These are phyloP conservation scores for Phytophthora europaea DNA, from an alignment of 352 stramenopile genomes.

Conservation along the genomic window DNA sequence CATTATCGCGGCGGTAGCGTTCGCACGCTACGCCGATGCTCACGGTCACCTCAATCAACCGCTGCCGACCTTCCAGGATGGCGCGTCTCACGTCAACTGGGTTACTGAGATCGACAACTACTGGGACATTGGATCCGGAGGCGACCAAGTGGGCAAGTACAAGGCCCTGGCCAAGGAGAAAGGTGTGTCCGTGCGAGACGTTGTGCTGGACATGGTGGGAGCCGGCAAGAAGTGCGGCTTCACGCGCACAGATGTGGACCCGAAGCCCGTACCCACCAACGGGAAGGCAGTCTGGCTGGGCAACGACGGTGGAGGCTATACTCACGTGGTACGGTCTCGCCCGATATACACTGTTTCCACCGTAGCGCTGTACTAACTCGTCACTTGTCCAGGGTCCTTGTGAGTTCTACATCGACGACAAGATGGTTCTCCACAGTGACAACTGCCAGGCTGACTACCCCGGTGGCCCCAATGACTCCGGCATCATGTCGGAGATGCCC, in stretches of 20 bases:
- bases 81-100: constrained; percentile 17
- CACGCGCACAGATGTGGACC: constrained; percentile 35
- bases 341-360: too few relatives aligned
- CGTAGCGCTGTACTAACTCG: too few relatives aligned
- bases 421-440: constrained; percentile 42
- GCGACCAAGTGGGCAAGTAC: constrained; percentile 41
- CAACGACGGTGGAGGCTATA: constrained; percentile 43
- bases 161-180: constrained; percentile 42
- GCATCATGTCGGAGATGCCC: constrained; percentile 36
- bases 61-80: constrained; percentile 20
- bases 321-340: constrained; percentile 14
- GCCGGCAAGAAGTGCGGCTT: constrained; percentile 43
- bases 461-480: constrained; percentile 19
- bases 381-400: constrained; percentile 35
- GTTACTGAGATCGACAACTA: constrained; percentile 36
- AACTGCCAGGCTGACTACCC: constrained; percentile 49
- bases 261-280: constrained; percentile 45
- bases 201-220: constrained; percentile 44
- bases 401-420: constrained; percentile 60
- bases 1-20: constrained; percentile 13
- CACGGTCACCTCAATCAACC: constrained; percentile 38
- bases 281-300: constrained; percentile 41
- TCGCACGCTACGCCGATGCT: constrained; percentile 15
- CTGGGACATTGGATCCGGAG: constrained; percentile 41
- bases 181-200: constrained; percentile 41